Base-by-base conservation (phyloP, 1,284 basidiomycete genomes). In the Mycena citricolor region DNA sequence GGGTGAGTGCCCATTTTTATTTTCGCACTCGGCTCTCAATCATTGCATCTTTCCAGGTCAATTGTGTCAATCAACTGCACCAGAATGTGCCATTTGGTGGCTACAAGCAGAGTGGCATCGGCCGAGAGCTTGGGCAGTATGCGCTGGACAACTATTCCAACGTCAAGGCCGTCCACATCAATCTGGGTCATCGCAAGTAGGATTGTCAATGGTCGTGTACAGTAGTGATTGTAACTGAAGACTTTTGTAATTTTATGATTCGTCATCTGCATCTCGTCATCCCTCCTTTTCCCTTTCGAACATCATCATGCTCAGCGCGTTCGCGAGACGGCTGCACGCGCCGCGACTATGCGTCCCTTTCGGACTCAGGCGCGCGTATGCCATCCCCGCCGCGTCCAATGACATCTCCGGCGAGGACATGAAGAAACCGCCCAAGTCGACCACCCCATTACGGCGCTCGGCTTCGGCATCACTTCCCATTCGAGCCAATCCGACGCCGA, bases 101-200 rank as follows among this genome's bases (percentile, higher is more conserved):
- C 29, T 52, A 28, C 51, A 92, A 90, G 76, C 77, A 83, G 61
- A 76, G 73, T 24, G 85, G 85, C 42, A 79, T 88, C 43, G 89
- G 89, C 8, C 77, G 88, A 51, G 87, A 90, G 67, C 67, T 86
- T 36, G 89, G 88, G 42, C 79, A 87, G 57, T 85, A 88, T 60
- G 88, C 85, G 5, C 59, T 90, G 46, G 64, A 61, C 44, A 74
- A 77, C 65, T 91, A 90, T 69, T 82, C 84, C 17, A 69, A 76
- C 35, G 73, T 89, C 66, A 91, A 92, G 70, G 70, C 82, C 2
- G 78, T 90, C 11, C 85, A 88, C 58, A 68, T 89, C 67, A 87
- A 89, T 67, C 64, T 87, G 35, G 64, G 68, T 21, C 51, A 58
- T 21, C 47, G 45, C 41, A 55, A 63, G 39, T 59, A 42, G n/a